These are phyloP conservation scores for Neurospora discreta DNA, from an alignment of 495 filamentous ascomycete species.

Conservation along the genomic window DNA sequence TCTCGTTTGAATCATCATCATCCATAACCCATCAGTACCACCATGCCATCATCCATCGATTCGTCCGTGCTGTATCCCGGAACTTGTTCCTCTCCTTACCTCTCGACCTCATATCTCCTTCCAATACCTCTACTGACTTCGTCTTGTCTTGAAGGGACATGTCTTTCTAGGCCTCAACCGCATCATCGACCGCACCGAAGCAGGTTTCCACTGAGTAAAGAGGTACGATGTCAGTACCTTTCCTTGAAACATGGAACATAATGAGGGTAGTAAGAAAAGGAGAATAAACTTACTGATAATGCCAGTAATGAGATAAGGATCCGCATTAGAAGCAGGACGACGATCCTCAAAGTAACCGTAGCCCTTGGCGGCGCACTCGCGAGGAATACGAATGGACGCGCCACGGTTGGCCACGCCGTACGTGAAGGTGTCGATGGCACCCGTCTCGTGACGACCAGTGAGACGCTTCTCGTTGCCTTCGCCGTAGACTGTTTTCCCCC, in stretches of 20 bases:
- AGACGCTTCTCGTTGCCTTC: slow-evolving; percentile 78
- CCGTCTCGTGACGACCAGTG: slow-evolving; percentile 86
- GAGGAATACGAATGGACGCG: slow-evolving; percentile 72
- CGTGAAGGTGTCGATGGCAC: slow-evolving; percentile 75
- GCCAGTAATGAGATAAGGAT: slow-evolving; percentile 54
- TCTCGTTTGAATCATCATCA: background rate
- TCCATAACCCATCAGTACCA: background rate
- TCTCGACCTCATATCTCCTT: background rate
- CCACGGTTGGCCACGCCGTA: slow-evolving; percentile 91
- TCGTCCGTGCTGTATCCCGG: background rate
- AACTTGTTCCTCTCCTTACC: background rate
- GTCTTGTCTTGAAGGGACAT: background rate
- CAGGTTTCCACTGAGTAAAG: background rate
- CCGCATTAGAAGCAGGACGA: slow-evolving; percentile 81
- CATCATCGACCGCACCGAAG: background rate
- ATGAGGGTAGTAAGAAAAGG: background rate
- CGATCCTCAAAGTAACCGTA: slow-evolving; percentile 96
- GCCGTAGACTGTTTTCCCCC: slow-evolving; percentile 49
- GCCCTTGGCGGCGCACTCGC: slow-evolving; percentile 74
- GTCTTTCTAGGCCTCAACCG: background rate
- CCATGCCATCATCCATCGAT: background rate
- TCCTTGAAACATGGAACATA: background rate
- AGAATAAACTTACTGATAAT: background rate
- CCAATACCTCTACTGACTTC: background rate
- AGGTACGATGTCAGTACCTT: background rate